Conservation (phyloP, 345 rosid species). For the Psidium friedrichsthalianum region DNA sequence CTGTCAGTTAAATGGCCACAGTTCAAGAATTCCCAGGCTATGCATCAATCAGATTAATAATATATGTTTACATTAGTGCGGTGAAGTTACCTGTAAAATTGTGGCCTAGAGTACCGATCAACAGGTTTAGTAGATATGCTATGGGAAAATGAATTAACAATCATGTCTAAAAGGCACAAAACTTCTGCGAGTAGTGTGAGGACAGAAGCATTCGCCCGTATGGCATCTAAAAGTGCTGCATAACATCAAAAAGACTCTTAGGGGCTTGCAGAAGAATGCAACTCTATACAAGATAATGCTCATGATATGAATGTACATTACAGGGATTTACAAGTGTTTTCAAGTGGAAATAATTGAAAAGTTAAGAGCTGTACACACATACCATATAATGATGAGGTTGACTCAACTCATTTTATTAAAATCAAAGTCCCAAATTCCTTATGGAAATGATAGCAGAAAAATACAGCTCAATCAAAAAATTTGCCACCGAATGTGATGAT, state of each 20-base stretch:
- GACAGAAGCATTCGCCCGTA: constrained; percentile 64
- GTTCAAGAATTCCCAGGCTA: constrained; percentile 5
- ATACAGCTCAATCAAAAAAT: not conserved
- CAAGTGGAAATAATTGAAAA: not conserved
- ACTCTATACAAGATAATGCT: not conserved
- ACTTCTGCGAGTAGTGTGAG: constrained; percentile 91
- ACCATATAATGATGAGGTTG: not conserved
- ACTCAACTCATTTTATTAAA: not conserved
- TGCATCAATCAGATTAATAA: not conserved
- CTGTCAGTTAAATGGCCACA: constrained; percentile 23
- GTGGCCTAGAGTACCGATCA: constrained; percentile 76
- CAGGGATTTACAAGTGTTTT: not conserved
- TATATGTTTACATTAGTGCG: not conserved
- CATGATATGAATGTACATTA: not conserved
- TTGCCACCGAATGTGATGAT: not conserved
- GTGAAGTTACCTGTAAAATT: constrained; percentile 57
- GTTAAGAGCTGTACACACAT: not conserved
- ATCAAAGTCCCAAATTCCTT: not conserved
- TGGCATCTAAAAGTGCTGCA: constrained; percentile 70
- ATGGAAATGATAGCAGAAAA: not conserved
- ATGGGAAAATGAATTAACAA: constrained; percentile 91
- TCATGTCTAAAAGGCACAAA: constrained; percentile 89
- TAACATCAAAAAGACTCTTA: constrained; percentile 4
- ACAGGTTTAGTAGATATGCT: constrained; percentile 78
- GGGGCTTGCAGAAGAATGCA: not conserved